These are phyloP conservation scores for Gremmenia infestans DNA, from an alignment of 2,329 filamentous ascomycete genomes.

Conservation along the genomic window DNA sequence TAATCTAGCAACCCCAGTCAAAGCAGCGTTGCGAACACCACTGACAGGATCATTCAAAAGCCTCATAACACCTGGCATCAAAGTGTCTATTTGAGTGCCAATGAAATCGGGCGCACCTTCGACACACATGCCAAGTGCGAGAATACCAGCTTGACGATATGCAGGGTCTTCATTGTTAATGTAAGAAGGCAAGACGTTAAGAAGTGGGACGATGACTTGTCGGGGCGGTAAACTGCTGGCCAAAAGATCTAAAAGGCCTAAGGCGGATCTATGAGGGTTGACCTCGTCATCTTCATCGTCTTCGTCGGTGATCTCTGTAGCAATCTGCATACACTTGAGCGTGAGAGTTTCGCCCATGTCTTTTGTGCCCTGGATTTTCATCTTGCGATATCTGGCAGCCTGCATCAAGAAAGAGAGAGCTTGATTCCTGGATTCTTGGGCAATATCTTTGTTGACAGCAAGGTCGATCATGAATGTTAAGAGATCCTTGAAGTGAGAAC, in stretches of 20 bases:
- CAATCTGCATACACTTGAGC: constrained; percentile 79
- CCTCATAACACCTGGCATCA: constrained; percentile 79
- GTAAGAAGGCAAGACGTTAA: constrained; percentile 80
- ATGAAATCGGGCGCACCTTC: constrained; percentile 98
- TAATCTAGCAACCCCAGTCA: constrained; percentile 82
- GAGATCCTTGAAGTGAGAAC: constrained; percentile 81
- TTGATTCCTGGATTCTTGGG: constrained; percentile 83
- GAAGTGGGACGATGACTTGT: constrained; percentile 87
- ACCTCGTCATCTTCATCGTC: constrained; percentile 70
- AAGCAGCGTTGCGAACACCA: constrained; percentile 78
- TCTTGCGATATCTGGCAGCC: constrained; percentile 83
- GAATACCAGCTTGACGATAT: constrained; percentile 82
- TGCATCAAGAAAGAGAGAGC: constrained; percentile 93
- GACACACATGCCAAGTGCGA: constrained; percentile 88
- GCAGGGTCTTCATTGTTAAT: constrained; percentile 69
- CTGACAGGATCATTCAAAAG: constrained; percentile 80
- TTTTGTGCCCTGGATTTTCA: constrained; percentile 89
- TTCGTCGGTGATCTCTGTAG: constrained; percentile 79
- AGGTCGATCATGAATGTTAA: constrained; percentile 92
- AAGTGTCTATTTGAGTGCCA: constrained; percentile 80
- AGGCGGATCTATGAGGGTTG: constrained; percentile 77
- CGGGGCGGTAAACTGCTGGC: constrained; percentile 84
- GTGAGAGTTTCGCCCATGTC: constrained; percentile 82
- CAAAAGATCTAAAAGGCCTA: constrained; percentile 84
- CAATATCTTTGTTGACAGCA: constrained; percentile 66